Evolutionary conservation across 192 early-diverging fungal genomes (phyloP).

Genomic region (Phycomyces nitens): DNA sequence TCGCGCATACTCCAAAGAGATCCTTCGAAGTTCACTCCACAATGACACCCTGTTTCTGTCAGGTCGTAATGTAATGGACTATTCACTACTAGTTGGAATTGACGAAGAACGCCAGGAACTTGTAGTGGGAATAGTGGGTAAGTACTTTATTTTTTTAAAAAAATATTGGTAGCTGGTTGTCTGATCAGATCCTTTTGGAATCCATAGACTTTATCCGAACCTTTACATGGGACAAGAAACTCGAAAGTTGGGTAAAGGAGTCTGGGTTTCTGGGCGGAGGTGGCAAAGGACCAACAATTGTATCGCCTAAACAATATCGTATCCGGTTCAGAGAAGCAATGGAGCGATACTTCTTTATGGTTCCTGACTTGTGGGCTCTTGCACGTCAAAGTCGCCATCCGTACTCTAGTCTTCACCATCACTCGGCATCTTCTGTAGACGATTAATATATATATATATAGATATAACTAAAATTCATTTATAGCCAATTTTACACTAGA

Average conservation of each 20-base stretch:
- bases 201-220: conserved; percentile 89
- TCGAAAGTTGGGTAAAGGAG: conserved; percentile 98
- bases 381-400: conserved; percentile 5
- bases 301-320: conserved; percentile 91
- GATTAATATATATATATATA: not conserved
- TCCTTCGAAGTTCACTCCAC: conserved; percentile 79
- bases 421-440: conserved; percentile 4
- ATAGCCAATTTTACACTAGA: no score
- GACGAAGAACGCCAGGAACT: conserved; percentile 83
- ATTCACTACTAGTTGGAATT: conserved; percentile 92
- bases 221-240: conserved; percentile 98
- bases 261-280: conserved; percentile 90
- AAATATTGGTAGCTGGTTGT: no score
- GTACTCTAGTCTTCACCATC: conserved; percentile 10
- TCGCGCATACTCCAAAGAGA: conserved; percentile 83
- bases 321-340: conserved; percentile 92
- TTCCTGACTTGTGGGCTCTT: conserved; percentile 58
- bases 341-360: conserved; percentile 87
- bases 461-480: not conserved
- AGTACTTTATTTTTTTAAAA: conserved; percentile 16
- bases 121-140: conserved; percentile 95
- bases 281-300: conserved; percentile 90
- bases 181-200: no score
- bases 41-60: conserved; percentile 95
- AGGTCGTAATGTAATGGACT: conserved; percentile 97